Conservation (phyloP, 495 filamentous ascomycete genomes). For the Hypoxylon lenormandii region DNA sequence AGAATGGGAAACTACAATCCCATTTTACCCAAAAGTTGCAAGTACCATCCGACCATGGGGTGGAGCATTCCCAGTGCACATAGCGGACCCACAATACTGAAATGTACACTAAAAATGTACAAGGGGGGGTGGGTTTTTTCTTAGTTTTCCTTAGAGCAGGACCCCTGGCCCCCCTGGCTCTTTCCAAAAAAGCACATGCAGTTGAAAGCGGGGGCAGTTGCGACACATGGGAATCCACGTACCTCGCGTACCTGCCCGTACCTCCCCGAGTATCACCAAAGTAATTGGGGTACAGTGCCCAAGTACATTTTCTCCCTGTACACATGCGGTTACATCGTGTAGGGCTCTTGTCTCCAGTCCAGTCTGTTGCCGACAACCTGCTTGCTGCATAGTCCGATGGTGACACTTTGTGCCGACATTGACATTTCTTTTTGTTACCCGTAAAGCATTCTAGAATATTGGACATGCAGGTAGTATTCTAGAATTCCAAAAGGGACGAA, state of each 20-base stretch:
- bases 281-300: conserved; percentile 25
- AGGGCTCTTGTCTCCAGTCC: conserved; percentile 7
- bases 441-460: not conserved
- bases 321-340: conserved; percentile 3
- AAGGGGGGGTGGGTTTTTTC: too few relatives aligned
- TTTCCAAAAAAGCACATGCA: conserved; percentile 40
- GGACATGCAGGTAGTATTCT: not conserved
- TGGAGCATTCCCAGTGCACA: conserved; percentile 22
- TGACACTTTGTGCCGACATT: not conserved
- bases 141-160: not conserved
- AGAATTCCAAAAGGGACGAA: not conserved
- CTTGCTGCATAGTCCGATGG: not conserved
- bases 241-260: conserved; percentile 10
- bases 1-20: conserved; percentile 55
- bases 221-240: conserved; percentile 38
- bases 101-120: conserved; percentile 5
- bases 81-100: conserved; percentile 9
- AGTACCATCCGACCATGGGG: conserved; percentile 13
- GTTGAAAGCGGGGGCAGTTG: conserved; percentile 37
- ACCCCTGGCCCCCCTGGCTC: not conserved
- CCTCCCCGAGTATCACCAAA: conserved; percentile 30
- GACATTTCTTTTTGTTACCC: not conserved
- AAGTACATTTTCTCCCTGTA: conserved; percentile 28
- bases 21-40: conserved; percentile 38
- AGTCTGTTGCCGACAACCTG: not conserved